Conservation (phyloP, 768 basidiomycete species). For the Tremella yokohamensis region DNA sequence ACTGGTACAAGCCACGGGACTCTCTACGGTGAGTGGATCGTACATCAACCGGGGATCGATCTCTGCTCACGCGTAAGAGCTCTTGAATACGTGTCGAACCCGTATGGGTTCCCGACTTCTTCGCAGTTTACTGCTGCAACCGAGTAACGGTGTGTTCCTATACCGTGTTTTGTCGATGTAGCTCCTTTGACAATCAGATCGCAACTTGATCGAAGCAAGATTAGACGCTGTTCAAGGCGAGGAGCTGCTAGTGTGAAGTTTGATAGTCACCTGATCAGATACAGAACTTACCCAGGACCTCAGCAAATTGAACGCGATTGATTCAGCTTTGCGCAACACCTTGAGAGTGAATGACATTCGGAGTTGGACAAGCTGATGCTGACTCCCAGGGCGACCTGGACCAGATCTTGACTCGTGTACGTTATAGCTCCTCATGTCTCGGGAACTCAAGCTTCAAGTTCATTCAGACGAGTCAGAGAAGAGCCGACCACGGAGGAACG, state of each 20-base stretch:
- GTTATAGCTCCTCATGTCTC: slow-evolving; percentile 52
- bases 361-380: slow-evolving; percentile 55
- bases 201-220: slow-evolving; percentile 54
- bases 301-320: not conserved
- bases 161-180: not conserved
- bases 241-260: not conserved
- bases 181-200: too few species aligned
- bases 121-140: slow-evolving; percentile 74
- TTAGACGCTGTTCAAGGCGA: slow-evolving; percentile 81
- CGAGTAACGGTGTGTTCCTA: slow-evolving; percentile 61
- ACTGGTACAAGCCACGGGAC: slow-evolving; percentile 63
- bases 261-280: not conserved
- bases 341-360: not conserved
- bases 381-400: slow-evolving; percentile 71
- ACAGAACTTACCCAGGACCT: slow-evolving; percentile 1
- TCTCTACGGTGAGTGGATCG: slow-evolving; percentile 63
- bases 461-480: not conserved
- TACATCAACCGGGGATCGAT: too few species aligned
- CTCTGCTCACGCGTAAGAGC: slow-evolving; percentile 25
- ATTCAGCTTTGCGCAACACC: not conserved
- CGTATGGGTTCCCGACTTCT: slow-evolving; percentile 84
- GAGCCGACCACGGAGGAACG: not conserved
- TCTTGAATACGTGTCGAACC: slow-evolving; percentile 72
- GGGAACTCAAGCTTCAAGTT: slow-evolving; percentile 5
- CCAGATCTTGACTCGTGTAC: slow-evolving; percentile 62